Evolutionary conservation across 805 yeast species (phyloP).

Genomic region (Myxozyma kluyveri): DNA sequence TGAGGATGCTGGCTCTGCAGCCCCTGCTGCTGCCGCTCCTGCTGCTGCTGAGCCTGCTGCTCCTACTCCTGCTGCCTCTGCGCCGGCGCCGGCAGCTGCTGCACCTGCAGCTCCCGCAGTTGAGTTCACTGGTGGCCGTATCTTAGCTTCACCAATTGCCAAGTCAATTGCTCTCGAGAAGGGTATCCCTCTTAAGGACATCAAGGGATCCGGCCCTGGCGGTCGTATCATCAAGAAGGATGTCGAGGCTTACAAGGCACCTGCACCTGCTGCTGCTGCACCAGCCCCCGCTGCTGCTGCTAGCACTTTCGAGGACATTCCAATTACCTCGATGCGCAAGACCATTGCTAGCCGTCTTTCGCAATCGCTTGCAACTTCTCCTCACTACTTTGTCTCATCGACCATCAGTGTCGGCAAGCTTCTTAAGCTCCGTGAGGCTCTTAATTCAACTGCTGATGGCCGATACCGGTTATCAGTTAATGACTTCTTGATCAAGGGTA

Average conservation of each 20-base stretch:
- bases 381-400: conserved; percentile 90
- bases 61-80: conserved; percentile 35
- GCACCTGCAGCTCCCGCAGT: conserved; percentile 41
- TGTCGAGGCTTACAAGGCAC: conserved; percentile 67
- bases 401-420: conserved; percentile 83
- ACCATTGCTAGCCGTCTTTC: conserved; percentile 86
- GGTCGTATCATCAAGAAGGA: conserved; percentile 93
- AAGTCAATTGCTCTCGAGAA: conserved; percentile 88
- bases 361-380: conserved; percentile 80
- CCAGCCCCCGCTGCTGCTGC: conserved; percentile 44
- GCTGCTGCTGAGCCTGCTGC: conserved; percentile 40
- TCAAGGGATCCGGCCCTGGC: conserved; percentile 90
- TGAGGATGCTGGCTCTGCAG: conserved; percentile 60
- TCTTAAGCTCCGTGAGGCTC: conserved; percentile 84
- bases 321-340: conserved; percentile 88
- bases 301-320: conserved; percentile 72
- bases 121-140: conserved; percentile 47
- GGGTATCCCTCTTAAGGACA: conserved; percentile 79
- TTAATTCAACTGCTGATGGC: conserved; percentile 81
- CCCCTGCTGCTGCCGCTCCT: conserved; percentile 40
- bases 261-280: conserved; percentile 39
- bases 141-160: conserved; percentile 93
- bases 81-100: conserved; percentile 39
- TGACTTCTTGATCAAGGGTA: conserved; percentile 90
- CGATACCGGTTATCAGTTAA: conserved; percentile 88